Evolutionary conservation across 2,329 filamentous ascomycete genomes (phyloP), one percentile per base, ranked within the genome.

Genomic region (Camillea tinctor): DNA sequence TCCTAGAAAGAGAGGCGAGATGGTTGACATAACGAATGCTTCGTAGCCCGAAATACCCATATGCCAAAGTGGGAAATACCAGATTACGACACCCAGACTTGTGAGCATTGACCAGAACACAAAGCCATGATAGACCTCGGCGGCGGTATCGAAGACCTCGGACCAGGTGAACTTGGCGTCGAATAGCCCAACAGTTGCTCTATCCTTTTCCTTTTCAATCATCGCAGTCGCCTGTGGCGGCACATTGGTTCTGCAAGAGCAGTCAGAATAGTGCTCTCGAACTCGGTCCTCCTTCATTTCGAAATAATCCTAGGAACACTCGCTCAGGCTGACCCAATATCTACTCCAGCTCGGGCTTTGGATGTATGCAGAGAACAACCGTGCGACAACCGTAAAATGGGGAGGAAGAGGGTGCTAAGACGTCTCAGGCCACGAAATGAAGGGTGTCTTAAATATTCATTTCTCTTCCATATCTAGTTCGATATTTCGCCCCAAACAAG

Each of bases 1-100:
- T 21, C 83, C 87, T 50, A 99, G 86, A 20, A 98, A 75, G 48
- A 93, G 81, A 0, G 95, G 95, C 4, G 93, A 91, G 55, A 94
- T 76, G 3, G 92, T 94, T 54, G 84, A 86, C 87, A 98, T 89
- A 71, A 99, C 88, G 66, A 96, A 82, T 50, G 88, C 89, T 77
- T 99, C 95, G 72, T 95, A 99, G 64, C 95, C 95, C 3, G 94
- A 98, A 62, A 99, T 96, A 24, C 95, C 95, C 95, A 99, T 99
- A 74, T 97, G 88, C 95, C 95, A 99, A 11, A 99, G 85, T 15
- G 95, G 95, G 74, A 99, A 99, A 76, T 96, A 99, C 95, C 95
- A 99, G 51, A 99, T 90, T 50, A 91, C 82, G 51, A 99, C 81
- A 23, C 92, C 93, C 56, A 99, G 81, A 62, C 92, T 92, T 60